Percentiles rank a stretch among this genome's conserved stretches.
These are phyloP conservation scores for Pyrenophora seminiperda DNA, from an alignment of 2,329 filamentous ascomycete species.

Conservation along the genomic window DNA sequence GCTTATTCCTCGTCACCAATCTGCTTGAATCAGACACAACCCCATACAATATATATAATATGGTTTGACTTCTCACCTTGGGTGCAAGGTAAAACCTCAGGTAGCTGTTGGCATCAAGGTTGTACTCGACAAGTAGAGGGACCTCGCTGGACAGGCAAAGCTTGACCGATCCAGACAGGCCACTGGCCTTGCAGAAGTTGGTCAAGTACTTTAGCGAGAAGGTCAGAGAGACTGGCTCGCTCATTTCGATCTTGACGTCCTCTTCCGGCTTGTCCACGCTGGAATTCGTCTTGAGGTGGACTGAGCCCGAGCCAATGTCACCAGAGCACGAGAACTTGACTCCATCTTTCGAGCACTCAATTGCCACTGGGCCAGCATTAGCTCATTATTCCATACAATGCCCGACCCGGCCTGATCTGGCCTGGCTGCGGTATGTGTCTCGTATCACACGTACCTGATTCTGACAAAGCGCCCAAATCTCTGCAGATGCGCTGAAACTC, in stretches of 20 bases:
- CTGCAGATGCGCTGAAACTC: slow-evolving; percentile 97
- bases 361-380: slow-evolving; percentile 68
- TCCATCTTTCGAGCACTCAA: slow-evolving; percentile 95
- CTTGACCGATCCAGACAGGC: slow-evolving; percentile 80
- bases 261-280: slow-evolving; percentile 86
- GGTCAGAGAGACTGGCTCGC: slow-evolving; percentile 89
- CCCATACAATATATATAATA: background rate
- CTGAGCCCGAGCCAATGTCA: slow-evolving; percentile 93
- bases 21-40: slow-evolving; percentile 59
- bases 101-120: slow-evolving; percentile 81
- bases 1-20: slow-evolving; percentile 70
- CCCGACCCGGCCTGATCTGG: too few species aligned
- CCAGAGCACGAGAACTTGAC: slow-evolving; percentile 93
- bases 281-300: slow-evolving; percentile 86
- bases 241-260: slow-evolving; percentile 87
- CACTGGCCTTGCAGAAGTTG: slow-evolving; percentile 99
- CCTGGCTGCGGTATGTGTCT: background rate
- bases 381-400: slow-evolving; percentile 20
- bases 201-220: slow-evolving; percentile 99
- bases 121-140: slow-evolving; percentile 92
- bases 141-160: slow-evolving; percentile 96
- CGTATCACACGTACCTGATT: slow-evolving; percentile 73
- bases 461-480: slow-evolving; percentile 88
- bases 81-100: slow-evolving; percentile 97
- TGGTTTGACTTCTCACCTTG: slow-evolving; percentile 68